Conservation (phyloP, 768 basidiomycete species). For the Russula olivacea region DNA sequence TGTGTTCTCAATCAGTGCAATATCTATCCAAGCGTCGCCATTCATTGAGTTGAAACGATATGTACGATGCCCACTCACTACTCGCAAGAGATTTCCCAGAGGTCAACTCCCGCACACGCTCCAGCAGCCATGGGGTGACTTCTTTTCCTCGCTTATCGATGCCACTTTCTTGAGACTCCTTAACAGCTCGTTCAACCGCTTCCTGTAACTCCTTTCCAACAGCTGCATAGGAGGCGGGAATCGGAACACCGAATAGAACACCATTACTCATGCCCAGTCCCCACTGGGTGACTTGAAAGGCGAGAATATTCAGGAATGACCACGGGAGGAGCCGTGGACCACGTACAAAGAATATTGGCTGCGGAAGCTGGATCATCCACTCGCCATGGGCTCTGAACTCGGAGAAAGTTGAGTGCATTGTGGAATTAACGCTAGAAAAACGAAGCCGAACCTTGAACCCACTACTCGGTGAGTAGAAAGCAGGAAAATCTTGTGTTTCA, state of each 20-base stretch:
- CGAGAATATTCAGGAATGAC: background rate
- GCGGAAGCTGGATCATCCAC: slow-evolving; percentile 56
- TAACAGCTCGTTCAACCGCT: slow-evolving; percentile 77
- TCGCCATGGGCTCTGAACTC: slow-evolving; percentile 69
- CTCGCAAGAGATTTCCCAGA: slow-evolving; percentile 65
- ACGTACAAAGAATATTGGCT: slow-evolving; percentile 69
- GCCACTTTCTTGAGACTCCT: slow-evolving; percentile 77
- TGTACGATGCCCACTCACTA: slow-evolving; percentile 41
- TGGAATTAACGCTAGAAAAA: background rate
- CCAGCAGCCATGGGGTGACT: slow-evolving; percentile 90
- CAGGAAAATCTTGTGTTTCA: slow-evolving; percentile 77
- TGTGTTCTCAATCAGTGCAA: slow-evolving; percentile 86
- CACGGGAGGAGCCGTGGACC: background rate
- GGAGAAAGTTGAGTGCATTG: slow-evolving; percentile 1
- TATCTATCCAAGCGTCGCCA: slow-evolving; percentile 42
- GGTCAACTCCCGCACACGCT: slow-evolving; percentile 76
- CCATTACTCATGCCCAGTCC: slow-evolving; percentile 72
- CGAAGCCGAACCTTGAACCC: slow-evolving; percentile 58
- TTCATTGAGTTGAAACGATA: background rate
- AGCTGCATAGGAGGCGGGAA: slow-evolving; percentile 68
- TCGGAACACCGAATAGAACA: slow-evolving; percentile 81
- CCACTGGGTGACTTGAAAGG: slow-evolving; percentile 53
- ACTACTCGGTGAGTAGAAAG: slow-evolving; percentile 83
- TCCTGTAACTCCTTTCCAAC: slow-evolving; percentile 65
- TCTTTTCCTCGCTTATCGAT: slow-evolving; percentile 79